phyloP scores from a whole-genome alignment of 1,284 basidiomycete genomes.

The Pyrrhoderma noxium region DNA sequence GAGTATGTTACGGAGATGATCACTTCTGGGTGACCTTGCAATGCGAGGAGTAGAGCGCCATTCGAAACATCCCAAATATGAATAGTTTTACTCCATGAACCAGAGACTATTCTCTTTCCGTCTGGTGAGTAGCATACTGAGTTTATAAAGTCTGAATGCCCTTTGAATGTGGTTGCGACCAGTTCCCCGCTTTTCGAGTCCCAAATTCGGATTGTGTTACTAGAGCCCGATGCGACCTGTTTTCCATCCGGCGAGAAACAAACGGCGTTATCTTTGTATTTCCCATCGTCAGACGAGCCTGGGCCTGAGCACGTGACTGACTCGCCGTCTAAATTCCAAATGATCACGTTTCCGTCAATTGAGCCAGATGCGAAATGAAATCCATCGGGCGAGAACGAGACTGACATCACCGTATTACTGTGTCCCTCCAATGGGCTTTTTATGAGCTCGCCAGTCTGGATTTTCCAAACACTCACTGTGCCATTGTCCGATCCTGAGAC shows the following conservation, averaged over 20 bases:
- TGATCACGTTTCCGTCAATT: conserved; percentile 14
- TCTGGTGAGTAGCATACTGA: conserved; percentile 6
- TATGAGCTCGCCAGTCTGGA: not conserved
- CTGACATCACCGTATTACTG: conserved; percentile 24
- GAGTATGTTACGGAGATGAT: too few species aligned
- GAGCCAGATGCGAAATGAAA: conserved; percentile 7
- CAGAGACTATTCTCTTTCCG: conserved; percentile 7
- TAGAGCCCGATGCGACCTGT: not conserved
- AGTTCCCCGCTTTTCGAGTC: not conserved
- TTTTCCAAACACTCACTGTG: conserved; percentile 3
- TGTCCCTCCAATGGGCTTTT: not conserved
- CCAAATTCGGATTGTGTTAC: conserved; percentile 1
- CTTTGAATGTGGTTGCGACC: not conserved
- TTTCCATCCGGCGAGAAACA: conserved; percentile 2
- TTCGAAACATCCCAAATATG: conserved; percentile 6
- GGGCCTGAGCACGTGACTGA: not conserved
- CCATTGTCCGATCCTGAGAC: conserved; percentile 1
- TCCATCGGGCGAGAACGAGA: conserved; percentile 9
- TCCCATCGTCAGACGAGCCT: too few species aligned
- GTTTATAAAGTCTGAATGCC: not conserved
- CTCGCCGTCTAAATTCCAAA: conserved; percentile 15
- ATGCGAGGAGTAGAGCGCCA: not conserved
- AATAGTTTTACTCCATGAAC: not conserved
- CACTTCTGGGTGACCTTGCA: too few species aligned
- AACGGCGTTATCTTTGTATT: not conserved